A percentile compares a stretch with the other conserved stretches of the same genome.
phyloP scores from a whole-genome alignment of 176 grass and related monocot genomes.

The Tuctoria greenei region DNA sequence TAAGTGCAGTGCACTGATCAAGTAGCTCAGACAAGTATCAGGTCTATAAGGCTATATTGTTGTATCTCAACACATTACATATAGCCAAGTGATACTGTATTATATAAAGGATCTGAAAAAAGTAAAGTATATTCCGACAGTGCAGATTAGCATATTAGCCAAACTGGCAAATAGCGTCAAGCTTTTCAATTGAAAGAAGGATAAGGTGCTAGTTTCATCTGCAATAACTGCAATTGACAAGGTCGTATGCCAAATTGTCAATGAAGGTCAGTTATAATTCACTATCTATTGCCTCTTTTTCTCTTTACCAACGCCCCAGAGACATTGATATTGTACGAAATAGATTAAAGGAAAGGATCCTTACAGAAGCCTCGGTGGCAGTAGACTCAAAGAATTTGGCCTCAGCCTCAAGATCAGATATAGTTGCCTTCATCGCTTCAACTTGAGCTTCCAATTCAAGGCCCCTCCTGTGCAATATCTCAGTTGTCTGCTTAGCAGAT shows the following conservation, averaged over 20 bases:
- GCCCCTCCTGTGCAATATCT: conserved; percentile 76
- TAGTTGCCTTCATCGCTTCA: conserved; percentile 65
- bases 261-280: neutral
- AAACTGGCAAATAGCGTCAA: conserved; percentile 4
- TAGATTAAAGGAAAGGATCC: conserved; percentile 25
- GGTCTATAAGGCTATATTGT: conserved; percentile 2
- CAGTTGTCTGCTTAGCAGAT: conserved; percentile 71
- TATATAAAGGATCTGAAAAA: conserved; percentile 1
- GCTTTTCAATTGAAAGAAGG: conserved; percentile 12
- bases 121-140: conserved; percentile 3
- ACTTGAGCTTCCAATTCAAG: conserved; percentile 70
- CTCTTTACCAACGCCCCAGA: neutral
- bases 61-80: neutral
- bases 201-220: neutral
- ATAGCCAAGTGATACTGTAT: neutral
- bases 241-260: neutral
- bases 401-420: conserved; percentile 75
- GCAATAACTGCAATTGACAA: neutral
- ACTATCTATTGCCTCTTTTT: neutral
- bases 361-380: conserved; percentile 53
- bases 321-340: conserved; percentile 10
- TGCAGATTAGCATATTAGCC: conserved; percentile 3
- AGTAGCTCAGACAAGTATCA: neutral
- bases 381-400: conserved; percentile 72
- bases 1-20: neutral